Base-by-base conservation (phyloP, 2,329 filamentous ascomycete genomes). In the Fonsecaea erecta region DNA sequence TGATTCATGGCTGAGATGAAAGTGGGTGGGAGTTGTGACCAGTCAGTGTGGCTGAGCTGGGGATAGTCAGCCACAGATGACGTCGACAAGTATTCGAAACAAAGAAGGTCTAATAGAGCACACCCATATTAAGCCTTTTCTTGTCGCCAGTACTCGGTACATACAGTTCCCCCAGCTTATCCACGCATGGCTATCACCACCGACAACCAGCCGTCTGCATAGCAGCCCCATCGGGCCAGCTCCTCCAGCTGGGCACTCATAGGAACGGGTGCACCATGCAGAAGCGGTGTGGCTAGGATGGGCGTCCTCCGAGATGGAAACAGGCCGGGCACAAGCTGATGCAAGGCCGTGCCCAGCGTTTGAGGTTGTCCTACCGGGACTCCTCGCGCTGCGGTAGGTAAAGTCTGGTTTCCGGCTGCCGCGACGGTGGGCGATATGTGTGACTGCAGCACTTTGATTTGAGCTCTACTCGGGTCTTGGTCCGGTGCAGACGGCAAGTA, bases 141-240 rank as follows among this genome's bases (percentile, higher is more conserved):
- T 48, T 18, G 9, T 48, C 8, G 43, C 18, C n/a, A 1, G 18
- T 24, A 8, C n/a, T 1, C 16, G 9, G 18, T 21, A 9, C 9
- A 48, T 21, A 9, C 9, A 48, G n/a, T 11, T 11, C 43, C 18
- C 24, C 18, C 37, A 28, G 26, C 48, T 46, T 63, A 69, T 46
- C 55, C 62, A 46, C 67, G 64, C 81, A 96, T 89, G 21, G 88
- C 84, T 4, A 97, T 85, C 59, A 92, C 90, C 48, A 97, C 78
- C 76, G 92, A 92, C 28, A 97, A 77, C 90, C 93, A 99, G 0
- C 95, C 95, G 78, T 99, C 95, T 0, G 92, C 88, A 81, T 97
- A 98, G 1, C 92, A 88, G 3, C 91, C 90, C 73, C 90, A 90
- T 63, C 88, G 85, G 79, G 95, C 90, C 64, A 99, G 76, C 53